Evolutionary conservation across 1,284 basidiomycete species (phyloP), one percentile per base, ranked within the genome.

Genomic region (Heterobasidion occidentale): DNA sequence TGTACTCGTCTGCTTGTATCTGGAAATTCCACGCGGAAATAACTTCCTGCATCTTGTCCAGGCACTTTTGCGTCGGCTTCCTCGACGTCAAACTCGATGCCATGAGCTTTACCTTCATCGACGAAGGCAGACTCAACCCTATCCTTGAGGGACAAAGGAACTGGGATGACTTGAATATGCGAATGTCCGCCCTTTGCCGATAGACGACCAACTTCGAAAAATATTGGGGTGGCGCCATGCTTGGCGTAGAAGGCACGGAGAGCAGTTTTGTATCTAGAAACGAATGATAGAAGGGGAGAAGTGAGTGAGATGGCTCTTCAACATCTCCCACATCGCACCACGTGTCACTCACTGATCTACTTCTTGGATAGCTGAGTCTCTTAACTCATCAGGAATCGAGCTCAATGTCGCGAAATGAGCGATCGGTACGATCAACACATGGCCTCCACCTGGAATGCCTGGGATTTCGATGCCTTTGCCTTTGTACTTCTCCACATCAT

Each of bases 171-270:
- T 70, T 98, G 93, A 15, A 96, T 77, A 70, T 97, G 94, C 6
- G 93, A 93, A 67, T 98, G 94, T 0, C 94, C 94, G n/a, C 93
- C 94, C 68, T 89, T 88, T 0, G 86, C 83, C 58, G 81, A 83
- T 49, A 94, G 69, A 14, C 93, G 81, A 12, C 86, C 90, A n/a
- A 97, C 85, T 71, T 98, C 94, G 65, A 95, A 97, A 46, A 84
- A 77, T 36, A 98, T 86, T 15, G 88, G 77, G 0, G 78, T 81
- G 7, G 83, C 80, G 35, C 76, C 78, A 67, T 90, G 79, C 62
- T 84, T 81, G 3, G 83, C 86, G 65, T 88, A 97, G 67, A 91
- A 78, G 5, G 76, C 71, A 53, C 78, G 78, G 6, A 98, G 75
- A 8, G 90, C 85, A 2, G 79, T 73, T 67, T 95, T 95, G 74